Evolutionary conservation across 306 rosid genomes (phyloP), one percentile per base, ranked within the genome.

Genomic region (Hippophae rhamnoides): DNA sequence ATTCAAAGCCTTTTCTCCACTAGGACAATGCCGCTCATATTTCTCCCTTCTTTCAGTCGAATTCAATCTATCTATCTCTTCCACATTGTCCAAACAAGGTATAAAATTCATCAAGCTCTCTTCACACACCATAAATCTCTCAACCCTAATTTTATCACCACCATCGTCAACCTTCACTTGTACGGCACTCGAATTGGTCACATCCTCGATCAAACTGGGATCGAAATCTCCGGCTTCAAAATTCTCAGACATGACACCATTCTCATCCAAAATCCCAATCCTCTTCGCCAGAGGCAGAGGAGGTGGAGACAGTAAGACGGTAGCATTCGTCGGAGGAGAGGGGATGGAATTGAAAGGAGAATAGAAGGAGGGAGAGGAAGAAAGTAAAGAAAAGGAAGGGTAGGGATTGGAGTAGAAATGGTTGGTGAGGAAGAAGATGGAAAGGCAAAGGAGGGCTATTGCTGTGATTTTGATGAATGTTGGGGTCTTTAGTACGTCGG

Each of bases 21-120:
- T 68, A 0, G 94, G 94, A 43, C 96, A 90, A 74, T 90, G 97
- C 47, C 97, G 61, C 69, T 84, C 96, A 48, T 62, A 87, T 65
- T 65, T 87, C 63, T 81, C 90, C 58, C 87, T 85, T 63, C 61
- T 77, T 56, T 54, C 67, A 5, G 74, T 73, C 26, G 68, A 77
- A n/a, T 58, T 73, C 43, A 73, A 52, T 68, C 56, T 71, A 47
- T 38, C 8, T 42, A 79, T 76, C 65, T 38, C 84, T 61, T 81
- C 80, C 54, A 5, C 72, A 60, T 87, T 83, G 55, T 90, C 96
- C 81, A 87, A 64, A 74, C 97, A 87, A 31, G 96, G 97, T 70
- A 90, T 69, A 51, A 72, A 85, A 62, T 90, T 81, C n/a, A 76
- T 77, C 85, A 77, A 71, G n/a, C 70, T 63, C 70, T 26, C 54